These are phyloP conservation scores for Ceratocystis variospora DNA, from an alignment of 2,329 filamentous ascomycete genomes.

Conservation along the genomic window DNA sequence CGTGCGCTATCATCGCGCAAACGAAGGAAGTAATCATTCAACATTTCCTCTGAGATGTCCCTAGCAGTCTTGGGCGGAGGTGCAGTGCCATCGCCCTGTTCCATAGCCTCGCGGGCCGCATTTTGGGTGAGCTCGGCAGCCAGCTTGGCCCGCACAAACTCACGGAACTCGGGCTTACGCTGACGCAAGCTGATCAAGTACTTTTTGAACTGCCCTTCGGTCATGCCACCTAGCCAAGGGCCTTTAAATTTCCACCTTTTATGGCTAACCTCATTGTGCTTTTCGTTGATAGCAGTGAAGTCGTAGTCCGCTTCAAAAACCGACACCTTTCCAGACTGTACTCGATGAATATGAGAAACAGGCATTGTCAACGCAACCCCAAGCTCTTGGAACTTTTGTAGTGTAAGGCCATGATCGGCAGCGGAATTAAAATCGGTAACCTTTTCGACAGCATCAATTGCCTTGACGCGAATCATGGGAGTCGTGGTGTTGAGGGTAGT, in stretches of 20 bases:
- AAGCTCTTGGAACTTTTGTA: conserved; percentile 78
- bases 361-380: conserved; percentile 54
- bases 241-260: conserved; percentile 53
- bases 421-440: conserved; percentile 80
- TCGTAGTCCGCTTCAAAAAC: conserved; percentile 49
- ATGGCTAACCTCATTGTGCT: conserved; percentile 28
- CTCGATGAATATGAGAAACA: conserved; percentile 21
- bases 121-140: conserved; percentile 33
- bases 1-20: conserved; percentile 36
- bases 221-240: conserved; percentile 52
- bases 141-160: conserved; percentile 37
- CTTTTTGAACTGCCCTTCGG: conserved; percentile 43
- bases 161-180: conserved; percentile 40
- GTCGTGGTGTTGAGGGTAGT: conserved; percentile 57
- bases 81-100: conserved; percentile 27
- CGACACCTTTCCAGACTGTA: conserved; percentile 18
- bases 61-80: conserved; percentile 23
- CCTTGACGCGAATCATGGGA: conserved; percentile 62
- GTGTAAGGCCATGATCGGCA: conserved; percentile 63
- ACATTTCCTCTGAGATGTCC: conserved; percentile 37
- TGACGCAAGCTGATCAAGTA: conserved; percentile 42
- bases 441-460: conserved; percentile 73
- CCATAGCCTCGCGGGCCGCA: conserved; percentile 29
- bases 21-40: conserved; percentile 38
- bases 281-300: conserved; percentile 32